A percentile compares a stretch with the other conserved stretches of the same genome.
Conservation (phyloP, 306 rosid species). For the Vigna angularis region DNA sequence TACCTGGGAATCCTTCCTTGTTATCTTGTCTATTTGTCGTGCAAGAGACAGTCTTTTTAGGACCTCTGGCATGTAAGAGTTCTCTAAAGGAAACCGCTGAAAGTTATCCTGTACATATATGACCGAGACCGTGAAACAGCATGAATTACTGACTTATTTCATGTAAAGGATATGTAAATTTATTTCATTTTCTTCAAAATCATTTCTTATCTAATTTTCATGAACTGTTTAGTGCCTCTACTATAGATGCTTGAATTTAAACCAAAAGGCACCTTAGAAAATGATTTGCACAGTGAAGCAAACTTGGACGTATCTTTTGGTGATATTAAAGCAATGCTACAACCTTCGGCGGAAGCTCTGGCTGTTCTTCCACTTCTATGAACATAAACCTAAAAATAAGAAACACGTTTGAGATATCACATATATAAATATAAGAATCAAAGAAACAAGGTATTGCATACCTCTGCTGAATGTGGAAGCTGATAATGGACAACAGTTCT, state of each 20-base stretch:
- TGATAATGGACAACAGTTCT: slow-evolving; percentile 97
- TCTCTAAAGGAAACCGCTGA: slow-evolving; percentile 85
- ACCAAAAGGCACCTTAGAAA: slow-evolving; percentile 71
- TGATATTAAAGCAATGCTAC: slow-evolving; percentile 91
- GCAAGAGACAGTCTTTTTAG: slow-evolving; percentile 85
- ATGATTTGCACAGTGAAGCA: slow-evolving; percentile 88
- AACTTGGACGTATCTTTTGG: slow-evolving; percentile 85
- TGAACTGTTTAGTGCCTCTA: slow-evolving; percentile 3
- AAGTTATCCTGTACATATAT: slow-evolving; percentile 62
- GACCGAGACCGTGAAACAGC: slow-evolving; percentile 36
- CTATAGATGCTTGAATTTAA: slow-evolving; percentile 25
- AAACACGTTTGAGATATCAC: slow-evolving; percentile 32
- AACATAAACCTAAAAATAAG: slow-evolving; percentile 76
- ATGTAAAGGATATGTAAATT: slow-evolving; percentile 9
- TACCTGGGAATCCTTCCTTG: slow-evolving; percentile 87
- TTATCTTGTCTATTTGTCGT: slow-evolving; percentile 88
- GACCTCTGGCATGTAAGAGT: slow-evolving; percentile 89
- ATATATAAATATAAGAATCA: slow-evolving; percentile 18
- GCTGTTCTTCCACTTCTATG: slow-evolving; percentile 99
- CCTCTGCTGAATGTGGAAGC: slow-evolving; percentile 98
- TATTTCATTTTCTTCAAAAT: slow-evolving; percentile 12
- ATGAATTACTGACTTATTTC: slow-evolving; percentile 34
- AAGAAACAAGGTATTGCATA: slow-evolving; percentile 48
- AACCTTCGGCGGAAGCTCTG: slow-evolving; percentile 96
- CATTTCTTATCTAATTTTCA: slow-evolving; percentile 25